These are phyloP conservation scores for Medicago ruthenica DNA, from an alignment of 306 rosid genomes.

Conservation along the genomic window DNA sequence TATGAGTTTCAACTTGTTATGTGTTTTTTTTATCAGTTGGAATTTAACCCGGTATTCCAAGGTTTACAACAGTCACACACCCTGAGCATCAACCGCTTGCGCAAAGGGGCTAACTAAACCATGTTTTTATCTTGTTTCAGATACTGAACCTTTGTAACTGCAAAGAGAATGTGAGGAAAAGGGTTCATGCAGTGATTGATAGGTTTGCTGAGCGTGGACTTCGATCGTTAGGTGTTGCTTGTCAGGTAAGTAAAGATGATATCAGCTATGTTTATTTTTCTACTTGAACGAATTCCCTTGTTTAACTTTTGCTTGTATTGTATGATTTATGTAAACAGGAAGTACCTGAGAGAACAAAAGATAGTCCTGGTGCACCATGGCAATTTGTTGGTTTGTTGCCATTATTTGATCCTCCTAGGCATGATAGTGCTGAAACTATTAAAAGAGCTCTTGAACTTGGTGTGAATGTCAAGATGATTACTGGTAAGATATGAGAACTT, in stretches of 20 bases:
- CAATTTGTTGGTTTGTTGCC: too few relatives aligned
- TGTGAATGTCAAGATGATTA: slow-evolving; percentile 96
- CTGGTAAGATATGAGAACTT: slow-evolving; percentile 56
- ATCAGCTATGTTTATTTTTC: too few relatives aligned
- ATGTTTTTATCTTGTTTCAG: slow-evolving; percentile 45
- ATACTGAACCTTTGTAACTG: slow-evolving; percentile 80
- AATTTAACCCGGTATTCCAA: not conserved
- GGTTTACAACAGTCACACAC: too few relatives aligned
- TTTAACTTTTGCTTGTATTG: too few relatives aligned
- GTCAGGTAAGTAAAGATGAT: too few relatives aligned
- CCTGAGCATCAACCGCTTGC: too few relatives aligned
- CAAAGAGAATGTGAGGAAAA: slow-evolving; percentile 72
- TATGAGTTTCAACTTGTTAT: not conserved
- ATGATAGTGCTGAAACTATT: too few relatives aligned
- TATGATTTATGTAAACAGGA: slow-evolving; percentile 46
- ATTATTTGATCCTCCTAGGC: too few relatives aligned
- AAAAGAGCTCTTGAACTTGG: slow-evolving; percentile 88
- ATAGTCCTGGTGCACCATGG: slow-evolving; percentile 71
- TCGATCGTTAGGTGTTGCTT: slow-evolving; percentile 82
- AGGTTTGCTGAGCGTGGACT: slow-evolving; percentile 98
- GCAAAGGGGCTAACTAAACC: not conserved
- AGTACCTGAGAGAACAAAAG: slow-evolving; percentile 82
- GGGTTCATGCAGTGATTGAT: slow-evolving; percentile 72
- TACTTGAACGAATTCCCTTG: too few relatives aligned
- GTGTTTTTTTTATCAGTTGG: not conserved